Evolutionary conservation across 225 moss, liverwort and hornwort genomes (phyloP).

Genomic region (Pleurozium schreberi): DNA sequence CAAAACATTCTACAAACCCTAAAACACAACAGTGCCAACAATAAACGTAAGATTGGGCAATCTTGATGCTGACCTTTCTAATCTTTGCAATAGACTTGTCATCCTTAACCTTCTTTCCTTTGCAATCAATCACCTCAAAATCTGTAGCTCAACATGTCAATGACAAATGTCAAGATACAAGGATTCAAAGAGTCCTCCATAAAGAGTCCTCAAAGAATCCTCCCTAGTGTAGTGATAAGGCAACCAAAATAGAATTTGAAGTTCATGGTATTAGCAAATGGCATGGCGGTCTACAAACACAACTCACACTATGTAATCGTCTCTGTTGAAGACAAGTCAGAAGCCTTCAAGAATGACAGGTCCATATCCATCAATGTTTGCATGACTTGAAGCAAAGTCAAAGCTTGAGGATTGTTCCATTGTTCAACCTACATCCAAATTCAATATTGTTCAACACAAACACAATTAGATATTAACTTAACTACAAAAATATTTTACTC

Average conservation of each 20-base stretch:
- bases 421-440: conserved; percentile 1
- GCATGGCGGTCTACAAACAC: not conserved
- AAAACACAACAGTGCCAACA: not conserved
- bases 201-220: too few species aligned
- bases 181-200: not conserved
- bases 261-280: not conserved
- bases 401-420: not conserved
- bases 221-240: not conserved
- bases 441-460: not conserved
- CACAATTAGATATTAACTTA: not conserved
- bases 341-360: not conserved
- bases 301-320: not conserved
- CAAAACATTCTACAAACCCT: not conserved
- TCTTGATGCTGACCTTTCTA: conserved; percentile 2
- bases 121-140: not conserved
- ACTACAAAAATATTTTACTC: rapidly evolving
- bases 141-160: not conserved
- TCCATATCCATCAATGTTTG: too few species aligned
- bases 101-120: not conserved
- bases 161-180: not conserved
- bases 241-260: too few species aligned
- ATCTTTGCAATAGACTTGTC: not conserved
- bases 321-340: not conserved
- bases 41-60: rapidly evolving
- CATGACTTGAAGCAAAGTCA: not conserved